Conservation (phyloP, 495 filamentous ascomycete species). For the Neurospora sp. region DNA sequence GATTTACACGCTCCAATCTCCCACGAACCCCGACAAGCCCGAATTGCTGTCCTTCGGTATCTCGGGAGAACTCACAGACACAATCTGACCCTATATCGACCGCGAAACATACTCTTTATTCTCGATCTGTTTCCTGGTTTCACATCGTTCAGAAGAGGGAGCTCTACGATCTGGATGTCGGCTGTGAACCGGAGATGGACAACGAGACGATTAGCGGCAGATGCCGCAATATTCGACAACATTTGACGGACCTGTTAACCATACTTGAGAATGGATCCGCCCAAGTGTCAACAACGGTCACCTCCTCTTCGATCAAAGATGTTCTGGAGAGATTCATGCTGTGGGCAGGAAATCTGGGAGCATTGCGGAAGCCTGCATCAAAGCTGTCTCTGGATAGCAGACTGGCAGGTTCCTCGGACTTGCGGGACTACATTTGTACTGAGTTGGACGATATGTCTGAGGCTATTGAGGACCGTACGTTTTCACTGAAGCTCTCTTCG, state of each 20-base stretch:
- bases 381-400: slow-evolving; percentile 9
- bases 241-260: not conserved
- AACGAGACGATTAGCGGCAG: not conserved
- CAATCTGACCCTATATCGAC: too few relatives aligned
- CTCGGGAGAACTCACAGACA: too few relatives aligned
- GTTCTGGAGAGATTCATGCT: slow-evolving; percentile 8
- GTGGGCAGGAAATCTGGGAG: slow-evolving; percentile 12
- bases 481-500: too few relatives aligned
- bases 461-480: not conserved
- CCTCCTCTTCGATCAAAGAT: not conserved
- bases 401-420: not conserved
- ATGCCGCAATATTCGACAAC: not conserved
- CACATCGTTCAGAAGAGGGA: too few relatives aligned
- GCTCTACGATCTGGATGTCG: not conserved
- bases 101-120: too few relatives aligned
- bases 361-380: not conserved
- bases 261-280: not conserved
- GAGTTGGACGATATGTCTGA: not conserved
- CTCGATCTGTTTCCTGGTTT: too few relatives aligned
- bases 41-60: too few relatives aligned
- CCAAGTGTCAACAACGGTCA: not conserved
- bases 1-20: not conserved
- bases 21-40: not conserved
- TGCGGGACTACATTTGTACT: not conserved
- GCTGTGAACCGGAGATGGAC: not conserved